phyloP scores from a whole-genome alignment of 352 stramenopile species.

The Globisporangium barbulae region DNA sequence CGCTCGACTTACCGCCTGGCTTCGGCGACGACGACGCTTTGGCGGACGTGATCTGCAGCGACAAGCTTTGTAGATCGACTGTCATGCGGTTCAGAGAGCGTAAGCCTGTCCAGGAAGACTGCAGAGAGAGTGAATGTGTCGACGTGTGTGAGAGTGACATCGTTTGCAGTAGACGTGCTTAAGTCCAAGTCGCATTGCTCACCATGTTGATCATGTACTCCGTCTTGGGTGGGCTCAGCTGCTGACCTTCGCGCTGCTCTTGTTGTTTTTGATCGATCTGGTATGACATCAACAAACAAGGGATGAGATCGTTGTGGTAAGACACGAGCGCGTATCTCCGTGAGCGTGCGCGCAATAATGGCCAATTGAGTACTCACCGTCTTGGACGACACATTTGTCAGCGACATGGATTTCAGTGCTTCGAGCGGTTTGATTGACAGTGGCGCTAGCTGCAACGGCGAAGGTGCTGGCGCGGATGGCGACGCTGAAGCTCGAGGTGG shows the following conservation, averaged over 20 bases:
- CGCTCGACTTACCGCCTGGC: conserved; percentile 20
- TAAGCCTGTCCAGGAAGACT: conserved; percentile 45
- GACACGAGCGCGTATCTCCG: not conserved
- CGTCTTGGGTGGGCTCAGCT: conserved; percentile 12
- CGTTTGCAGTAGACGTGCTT: not conserved
- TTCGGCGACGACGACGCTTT: conserved; percentile 31
- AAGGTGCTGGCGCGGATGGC: not conserved
- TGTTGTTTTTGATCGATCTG: conserved; percentile 4
- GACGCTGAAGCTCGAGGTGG: not conserved
- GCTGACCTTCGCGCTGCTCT: not conserved
- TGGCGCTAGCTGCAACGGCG: conserved; percentile 17
- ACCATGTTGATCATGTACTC: conserved; percentile 55
- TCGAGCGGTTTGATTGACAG: conserved; percentile 27
- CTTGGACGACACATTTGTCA: conserved; percentile 9
- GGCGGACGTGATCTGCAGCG: conserved; percentile 23
- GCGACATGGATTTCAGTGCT: conserved; percentile 16
- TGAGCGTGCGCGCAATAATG: not conserved
- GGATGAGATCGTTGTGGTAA: not conserved
- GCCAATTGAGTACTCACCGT: not conserved
- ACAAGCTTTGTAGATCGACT: conserved; percentile 22
- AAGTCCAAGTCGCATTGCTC: not conserved
- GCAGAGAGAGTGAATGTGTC: not conserved
- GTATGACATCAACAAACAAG: not conserved
- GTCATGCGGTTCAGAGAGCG: conserved; percentile 36
- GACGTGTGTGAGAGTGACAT: not conserved